Conservation (phyloP, 192 early-diverging fungal genomes). For the Linnemannia exigua region DNA sequence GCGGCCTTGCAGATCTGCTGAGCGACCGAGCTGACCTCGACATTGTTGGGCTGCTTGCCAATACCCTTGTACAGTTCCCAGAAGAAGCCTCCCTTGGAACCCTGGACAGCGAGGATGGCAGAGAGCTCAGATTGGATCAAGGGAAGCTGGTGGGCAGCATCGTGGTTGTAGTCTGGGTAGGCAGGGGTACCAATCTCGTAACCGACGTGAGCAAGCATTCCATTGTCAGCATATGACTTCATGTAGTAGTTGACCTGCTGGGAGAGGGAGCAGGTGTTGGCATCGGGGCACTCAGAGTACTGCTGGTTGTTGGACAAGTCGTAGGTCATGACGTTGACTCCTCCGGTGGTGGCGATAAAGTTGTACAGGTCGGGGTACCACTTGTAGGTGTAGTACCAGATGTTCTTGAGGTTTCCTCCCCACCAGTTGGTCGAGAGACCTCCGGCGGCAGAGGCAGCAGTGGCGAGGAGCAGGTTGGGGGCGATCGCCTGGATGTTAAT, state of each 20-base stretch:
- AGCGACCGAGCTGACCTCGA: conserved; percentile 35
- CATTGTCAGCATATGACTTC: conserved; percentile 42
- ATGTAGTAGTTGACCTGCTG: conserved; percentile 55
- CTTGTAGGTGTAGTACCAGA: conserved; percentile 48
- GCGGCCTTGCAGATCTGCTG: conserved; percentile 56
- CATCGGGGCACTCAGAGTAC: conserved; percentile 45
- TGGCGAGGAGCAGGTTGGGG: conserved; percentile 28
- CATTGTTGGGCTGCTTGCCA: conserved; percentile 19
- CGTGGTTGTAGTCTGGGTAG: conserved; percentile 42
- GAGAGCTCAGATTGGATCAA: conserved; percentile 48
- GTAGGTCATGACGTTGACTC: conserved; percentile 55
- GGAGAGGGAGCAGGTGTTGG: conserved; percentile 31
- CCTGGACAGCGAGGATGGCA: conserved; percentile 28
- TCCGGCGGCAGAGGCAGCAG: conserved; percentile 51
- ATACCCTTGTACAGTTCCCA: conserved; percentile 50
- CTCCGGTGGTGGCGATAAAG: conserved; percentile 37
- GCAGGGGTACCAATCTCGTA: conserved; percentile 56
- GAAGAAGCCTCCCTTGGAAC: conserved; percentile 51
- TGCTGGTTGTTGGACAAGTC: conserved; percentile 51
- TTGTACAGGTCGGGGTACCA: conserved; percentile 54
- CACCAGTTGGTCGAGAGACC: conserved; percentile 57
- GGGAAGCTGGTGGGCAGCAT: conserved; percentile 48
- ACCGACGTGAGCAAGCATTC: conserved; percentile 40
- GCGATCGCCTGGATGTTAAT: conserved; percentile 45
- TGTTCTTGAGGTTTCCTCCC: conserved; percentile 59